A percentile compares a stretch with the other conserved stretches of the same genome.
Conservation (phyloP, 495 filamentous ascomycete species). For the Tuber magnatum region DNA sequence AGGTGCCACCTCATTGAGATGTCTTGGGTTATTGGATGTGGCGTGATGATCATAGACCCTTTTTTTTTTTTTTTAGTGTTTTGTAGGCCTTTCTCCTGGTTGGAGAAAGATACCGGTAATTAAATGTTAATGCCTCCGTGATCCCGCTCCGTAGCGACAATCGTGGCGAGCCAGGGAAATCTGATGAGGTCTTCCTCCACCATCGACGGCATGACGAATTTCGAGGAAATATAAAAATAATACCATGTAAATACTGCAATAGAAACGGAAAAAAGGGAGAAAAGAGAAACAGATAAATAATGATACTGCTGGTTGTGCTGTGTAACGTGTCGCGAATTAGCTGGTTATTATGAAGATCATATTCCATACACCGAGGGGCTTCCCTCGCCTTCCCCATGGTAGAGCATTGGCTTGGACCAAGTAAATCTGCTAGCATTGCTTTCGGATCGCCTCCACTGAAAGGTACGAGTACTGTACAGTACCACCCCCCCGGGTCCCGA, state of each 20-base stretch:
- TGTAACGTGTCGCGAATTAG: not conserved
- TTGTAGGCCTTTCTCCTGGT: not conserved
- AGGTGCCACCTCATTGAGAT: not conserved
- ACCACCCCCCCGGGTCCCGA: not conserved
- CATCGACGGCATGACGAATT: not conserved
- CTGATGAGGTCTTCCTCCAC: not conserved
- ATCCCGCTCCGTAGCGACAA: not conserved
- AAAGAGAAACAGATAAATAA: not conserved
- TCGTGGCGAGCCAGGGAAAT: not conserved
- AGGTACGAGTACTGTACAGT: not conserved
- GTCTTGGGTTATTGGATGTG: not conserved
- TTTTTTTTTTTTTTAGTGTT: not conserved
- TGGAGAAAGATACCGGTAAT: not conserved
- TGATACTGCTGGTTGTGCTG: not conserved
- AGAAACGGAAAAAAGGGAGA: too few relatives aligned
- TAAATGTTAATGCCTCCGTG: not conserved
- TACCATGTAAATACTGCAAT: not conserved
- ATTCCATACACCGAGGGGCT: not conserved
- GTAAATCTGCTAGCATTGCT: not conserved
- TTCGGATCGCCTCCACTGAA: not conserved
- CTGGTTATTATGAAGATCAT: not conserved
- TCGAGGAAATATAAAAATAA: not conserved
- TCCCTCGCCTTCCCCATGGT: not conserved
- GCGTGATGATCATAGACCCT: not conserved
- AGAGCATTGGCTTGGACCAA: not conserved